These are phyloP conservation scores for Yarrowia sp. DNA, from an alignment of 805 yeast genomes.

Conservation along the genomic window DNA sequence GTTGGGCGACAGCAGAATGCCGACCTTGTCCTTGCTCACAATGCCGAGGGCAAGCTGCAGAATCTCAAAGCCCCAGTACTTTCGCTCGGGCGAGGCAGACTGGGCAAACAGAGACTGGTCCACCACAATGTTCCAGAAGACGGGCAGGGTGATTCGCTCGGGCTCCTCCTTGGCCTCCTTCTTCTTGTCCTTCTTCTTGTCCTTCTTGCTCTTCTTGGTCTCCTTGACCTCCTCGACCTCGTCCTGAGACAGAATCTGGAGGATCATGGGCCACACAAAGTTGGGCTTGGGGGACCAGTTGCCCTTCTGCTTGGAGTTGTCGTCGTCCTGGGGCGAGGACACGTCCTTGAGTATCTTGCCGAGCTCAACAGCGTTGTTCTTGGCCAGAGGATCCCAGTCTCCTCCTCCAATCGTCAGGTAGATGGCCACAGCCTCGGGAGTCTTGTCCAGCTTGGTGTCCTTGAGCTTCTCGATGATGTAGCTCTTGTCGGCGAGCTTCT, in stretches of 20 bases:
- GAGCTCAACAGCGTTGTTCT: conserved; percentile 60
- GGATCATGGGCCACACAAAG: conserved; percentile 34
- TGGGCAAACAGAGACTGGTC: conserved; percentile 79
- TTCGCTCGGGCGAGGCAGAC: conserved; percentile 79
- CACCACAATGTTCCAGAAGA: conserved; percentile 76
- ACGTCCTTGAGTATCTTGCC: conserved; percentile 55
- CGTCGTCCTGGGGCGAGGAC: conserved; percentile 41
- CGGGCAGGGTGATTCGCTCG: conserved; percentile 43
- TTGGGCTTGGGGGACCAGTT: conserved; percentile 34
- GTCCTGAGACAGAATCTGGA: conserved; percentile 4
- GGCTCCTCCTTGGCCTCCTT: conserved; percentile 30
- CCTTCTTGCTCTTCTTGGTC: conserved; percentile 29
- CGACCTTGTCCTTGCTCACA: conserved; percentile 33
- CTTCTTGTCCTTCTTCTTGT: conserved; percentile 35
- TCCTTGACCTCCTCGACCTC: conserved; percentile 29
- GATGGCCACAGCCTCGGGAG: conserved; percentile 79
- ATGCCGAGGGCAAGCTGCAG: conserved; percentile 50
- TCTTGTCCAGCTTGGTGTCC: conserved; percentile 53
- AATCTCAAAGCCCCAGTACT: conserved; percentile 80
- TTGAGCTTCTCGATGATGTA: conserved; percentile 46
- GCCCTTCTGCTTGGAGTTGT: conserved; percentile 32
- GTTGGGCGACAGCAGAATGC: conserved; percentile 43
- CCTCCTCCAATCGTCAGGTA: conserved; percentile 50
- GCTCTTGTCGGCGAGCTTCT: conserved; percentile 1
- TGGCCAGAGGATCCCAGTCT: conserved; percentile 67